These are phyloP conservation scores for Solanum corneliomulleri DNA, from an alignment of 257 asterid genomes.

Conservation along the genomic window DNA sequence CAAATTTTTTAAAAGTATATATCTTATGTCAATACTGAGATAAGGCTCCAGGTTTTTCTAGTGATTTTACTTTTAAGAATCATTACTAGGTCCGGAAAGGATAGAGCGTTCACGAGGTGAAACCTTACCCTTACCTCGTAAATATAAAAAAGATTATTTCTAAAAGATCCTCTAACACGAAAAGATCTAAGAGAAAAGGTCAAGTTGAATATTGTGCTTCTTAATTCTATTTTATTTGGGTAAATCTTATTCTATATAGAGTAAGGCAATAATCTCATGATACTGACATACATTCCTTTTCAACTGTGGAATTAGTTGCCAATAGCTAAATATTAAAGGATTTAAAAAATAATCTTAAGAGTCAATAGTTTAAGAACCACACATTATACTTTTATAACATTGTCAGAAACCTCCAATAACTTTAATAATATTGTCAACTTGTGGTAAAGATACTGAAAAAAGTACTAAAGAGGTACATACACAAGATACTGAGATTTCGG, in stretches of 20 bases:
- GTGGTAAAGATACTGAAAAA: neutral
- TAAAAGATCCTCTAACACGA: neutral
- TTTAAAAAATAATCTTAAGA: neutral
- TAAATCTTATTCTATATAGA: neutral
- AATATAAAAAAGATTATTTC: neutral
- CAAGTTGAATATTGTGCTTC: neutral
- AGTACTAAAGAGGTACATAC: neutral
- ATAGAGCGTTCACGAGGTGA: fast-evolving
- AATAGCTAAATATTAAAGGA: neutral
- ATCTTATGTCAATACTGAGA: neutral
- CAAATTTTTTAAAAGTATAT: neutral
- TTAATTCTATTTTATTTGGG: neutral
- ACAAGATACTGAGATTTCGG: neutral
- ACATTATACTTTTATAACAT: neutral
- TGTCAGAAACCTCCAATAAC: neutral
- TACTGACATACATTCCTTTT: neutral
- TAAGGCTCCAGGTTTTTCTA: neutral
- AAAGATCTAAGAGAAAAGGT: neutral
- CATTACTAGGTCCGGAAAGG: neutral
- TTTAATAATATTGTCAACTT: neutral
- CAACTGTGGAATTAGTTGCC: neutral
- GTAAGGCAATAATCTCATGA: neutral
- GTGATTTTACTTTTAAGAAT: neutral
- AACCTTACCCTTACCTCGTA: neutral
- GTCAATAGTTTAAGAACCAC: neutral